Percentiles rank a stretch among this genome's conserved stretches.
phyloP scores from a whole-genome alignment of 23 red algal species.

The Chondrus crispus region DNA sequence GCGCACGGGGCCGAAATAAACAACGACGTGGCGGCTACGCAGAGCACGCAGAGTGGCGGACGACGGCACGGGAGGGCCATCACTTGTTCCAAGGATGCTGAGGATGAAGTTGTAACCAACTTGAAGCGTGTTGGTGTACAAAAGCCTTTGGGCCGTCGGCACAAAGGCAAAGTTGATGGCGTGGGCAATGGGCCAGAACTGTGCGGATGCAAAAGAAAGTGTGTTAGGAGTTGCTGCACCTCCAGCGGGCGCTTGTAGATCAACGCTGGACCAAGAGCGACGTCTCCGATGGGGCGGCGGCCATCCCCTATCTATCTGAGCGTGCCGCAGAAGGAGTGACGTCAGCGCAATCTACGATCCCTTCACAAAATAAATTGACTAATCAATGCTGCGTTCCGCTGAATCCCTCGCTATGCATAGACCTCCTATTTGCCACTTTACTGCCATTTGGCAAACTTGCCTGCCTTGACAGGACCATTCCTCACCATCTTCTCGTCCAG shows the following conservation, averaged over 20 bases:
- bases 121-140: constrained; percentile 98
- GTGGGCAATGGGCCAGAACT: constrained; percentile 95
- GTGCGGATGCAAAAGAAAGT: too few species aligned
- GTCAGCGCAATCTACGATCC: constrained; percentile 43
- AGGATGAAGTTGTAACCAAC: constrained; percentile 65
- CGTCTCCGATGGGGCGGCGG: constrained; percentile 12
- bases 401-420: too few species aligned
- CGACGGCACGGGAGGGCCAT: too few species aligned
- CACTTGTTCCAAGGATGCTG: constrained; percentile 61
- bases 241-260: constrained; percentile 14
- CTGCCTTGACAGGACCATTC: too few species aligned
- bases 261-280: constrained; percentile 54
- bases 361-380: too few species aligned
- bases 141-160: constrained; percentile 81
- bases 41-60: too few species aligned
- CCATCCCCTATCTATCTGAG: constrained; percentile 8
- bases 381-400: too few species aligned
- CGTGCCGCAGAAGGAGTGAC: constrained; percentile 5
- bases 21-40: constrained; percentile 87
- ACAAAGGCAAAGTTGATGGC: constrained; percentile 94
- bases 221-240: constrained; percentile 2
- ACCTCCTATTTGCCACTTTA: too few species aligned
- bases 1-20: constrained; percentile 60
- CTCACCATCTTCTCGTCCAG: too few species aligned
- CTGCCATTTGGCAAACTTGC: too few species aligned